phyloP scores from a whole-genome alignment of 2,329 filamentous ascomycete species.

The Aureobasidium sp. region DNA sequence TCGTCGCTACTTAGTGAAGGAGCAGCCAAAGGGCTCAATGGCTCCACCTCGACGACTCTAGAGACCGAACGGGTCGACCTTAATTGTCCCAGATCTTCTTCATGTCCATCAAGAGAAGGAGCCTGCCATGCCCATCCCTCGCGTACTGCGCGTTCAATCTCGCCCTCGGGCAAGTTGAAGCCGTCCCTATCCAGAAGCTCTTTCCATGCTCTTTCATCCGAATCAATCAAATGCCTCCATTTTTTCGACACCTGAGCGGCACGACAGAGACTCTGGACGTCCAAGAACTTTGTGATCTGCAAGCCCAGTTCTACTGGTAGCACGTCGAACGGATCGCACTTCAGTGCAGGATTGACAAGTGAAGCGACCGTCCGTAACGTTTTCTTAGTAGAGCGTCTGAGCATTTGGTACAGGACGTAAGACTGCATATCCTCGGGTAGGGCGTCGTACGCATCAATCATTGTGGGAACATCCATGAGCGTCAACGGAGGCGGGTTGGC shows the following conservation, averaged over 20 bases:
- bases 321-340: slow-evolving; percentile 82
- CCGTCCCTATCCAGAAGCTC: slow-evolving; percentile 79
- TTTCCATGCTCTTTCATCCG: slow-evolving; percentile 94
- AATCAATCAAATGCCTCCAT: slow-evolving; percentile 85
- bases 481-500: slow-evolving; percentile 7
- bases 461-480: slow-evolving; percentile 69
- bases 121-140: slow-evolving; percentile 99
- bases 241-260: slow-evolving; percentile 89
- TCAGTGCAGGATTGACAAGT: slow-evolving; percentile 85
- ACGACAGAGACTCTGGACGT: slow-evolving; percentile 75
- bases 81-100: slow-evolving; percentile 65
- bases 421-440: slow-evolving; percentile 89
- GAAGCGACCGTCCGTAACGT: slow-evolving; percentile 84
- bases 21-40: slow-evolving; percentile 1
- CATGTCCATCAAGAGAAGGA: slow-evolving; percentile 59
- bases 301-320: slow-evolving; percentile 80
- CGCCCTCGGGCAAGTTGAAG: slow-evolving; percentile 67
- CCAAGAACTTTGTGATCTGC: slow-evolving; percentile 78
- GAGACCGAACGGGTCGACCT: slow-evolving; percentile 10
- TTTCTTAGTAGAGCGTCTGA: slow-evolving; percentile 77
- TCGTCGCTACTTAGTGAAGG: slow-evolving; percentile 15
- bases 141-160: slow-evolving; percentile 73
- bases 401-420: slow-evolving; percentile 92
- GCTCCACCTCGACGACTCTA: slow-evolving; percentile 17
- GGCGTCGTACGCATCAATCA: slow-evolving; percentile 83